Percentiles rank a stretch among this genome's conserved stretches.
Evolutionary conservation across 2,329 filamentous ascomycete genomes (phyloP).

Genomic region (Xylariaceae sp.): DNA sequence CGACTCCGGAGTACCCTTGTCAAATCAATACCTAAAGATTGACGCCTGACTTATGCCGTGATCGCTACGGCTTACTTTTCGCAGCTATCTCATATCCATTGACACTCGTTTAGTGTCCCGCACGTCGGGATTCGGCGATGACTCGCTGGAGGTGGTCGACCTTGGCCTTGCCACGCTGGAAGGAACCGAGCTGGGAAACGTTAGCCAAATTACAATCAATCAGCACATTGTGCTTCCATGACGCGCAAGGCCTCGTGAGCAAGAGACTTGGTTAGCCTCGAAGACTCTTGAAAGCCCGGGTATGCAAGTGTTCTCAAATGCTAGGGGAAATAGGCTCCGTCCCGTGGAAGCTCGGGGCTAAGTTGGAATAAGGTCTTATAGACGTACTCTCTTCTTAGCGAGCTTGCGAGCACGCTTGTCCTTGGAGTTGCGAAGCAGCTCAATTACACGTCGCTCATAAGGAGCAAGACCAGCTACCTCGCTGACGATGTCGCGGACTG

Average conservation of each 20-base stretch:
- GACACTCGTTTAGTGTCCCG: conserved; percentile 48
- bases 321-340: too few relatives aligned
- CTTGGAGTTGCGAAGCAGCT: conserved; percentile 98
- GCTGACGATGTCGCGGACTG: conserved; percentile 91
- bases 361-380: too few relatives aligned
- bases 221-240: too few relatives aligned
- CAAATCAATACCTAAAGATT: conserved; percentile 19
- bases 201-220: too few relatives aligned
- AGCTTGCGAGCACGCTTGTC: conserved; percentile 99
- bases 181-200: conserved; percentile 77
- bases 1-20: neutral
- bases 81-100: conserved; percentile 4
- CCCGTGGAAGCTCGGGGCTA: too few relatives aligned
- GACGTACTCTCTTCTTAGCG: conserved; percentile 95
- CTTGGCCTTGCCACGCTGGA: conserved; percentile 98
- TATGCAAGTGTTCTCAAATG: too few relatives aligned
- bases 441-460: conserved; percentile 98
- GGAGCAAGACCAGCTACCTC: conserved; percentile 93
- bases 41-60: conserved; percentile 21
- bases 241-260: too few relatives aligned
- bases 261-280: too few relatives aligned
- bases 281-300: too few relatives aligned
- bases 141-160: conserved; percentile 98
- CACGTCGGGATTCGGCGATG: conserved; percentile 87
- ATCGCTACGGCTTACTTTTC: conserved; percentile 15